Evolutionary conservation across 805 yeast genomes (phyloP), one percentile per base, ranked within the genome.

Genomic region (Monosporozyma servazzii): DNA sequence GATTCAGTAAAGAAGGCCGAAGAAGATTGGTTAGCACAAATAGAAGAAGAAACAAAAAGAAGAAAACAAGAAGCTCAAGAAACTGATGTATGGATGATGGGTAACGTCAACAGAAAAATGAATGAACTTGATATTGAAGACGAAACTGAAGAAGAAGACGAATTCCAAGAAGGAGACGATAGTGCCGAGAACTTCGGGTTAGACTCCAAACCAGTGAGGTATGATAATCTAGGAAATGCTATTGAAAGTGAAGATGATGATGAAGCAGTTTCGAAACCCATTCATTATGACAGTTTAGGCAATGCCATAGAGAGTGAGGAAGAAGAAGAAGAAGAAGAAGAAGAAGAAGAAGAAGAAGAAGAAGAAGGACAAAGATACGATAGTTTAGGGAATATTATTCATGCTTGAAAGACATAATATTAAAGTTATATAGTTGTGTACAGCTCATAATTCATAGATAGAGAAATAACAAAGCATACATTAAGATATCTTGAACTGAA

Each of bases 51-150:
- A 59, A 78, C 76, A 18, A 73, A 74, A 55, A 82, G 81, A 48
- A 72, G 91, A 53, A 81, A 82, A 61, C 75, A 72, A 49, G 73
- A 72, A 49, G 73, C 75, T 3, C 71, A 71, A 21, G 75, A 68
- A 9, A 80, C 71, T 17, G 96, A 86, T 66, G 66, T 84, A 5
- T 87, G 95, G 95, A 71, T 77, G 67, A 76, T 80, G 71, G 95
- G 95, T 0, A 86, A 86, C 59, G 82, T 84, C 3, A 88, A 88
- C 57, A 78, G 84, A 56, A 68, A 36, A 20, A 33, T 48, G 47
- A 33, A 20, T 20, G 29, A 42, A 5, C 25, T 48, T 8, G 42
- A 33, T 4, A 39, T 67, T 33, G 56, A 55, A 5, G 56, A 51
- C 37, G 56, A 49, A 21, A 54, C 46, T 49, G 47, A 51, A 48